A percentile compares a stretch with the other conserved stretches of the same genome.
These are phyloP conservation scores for Pittosporum tobira DNA, from an alignment of 129 eudicot species.

Conservation along the genomic window DNA sequence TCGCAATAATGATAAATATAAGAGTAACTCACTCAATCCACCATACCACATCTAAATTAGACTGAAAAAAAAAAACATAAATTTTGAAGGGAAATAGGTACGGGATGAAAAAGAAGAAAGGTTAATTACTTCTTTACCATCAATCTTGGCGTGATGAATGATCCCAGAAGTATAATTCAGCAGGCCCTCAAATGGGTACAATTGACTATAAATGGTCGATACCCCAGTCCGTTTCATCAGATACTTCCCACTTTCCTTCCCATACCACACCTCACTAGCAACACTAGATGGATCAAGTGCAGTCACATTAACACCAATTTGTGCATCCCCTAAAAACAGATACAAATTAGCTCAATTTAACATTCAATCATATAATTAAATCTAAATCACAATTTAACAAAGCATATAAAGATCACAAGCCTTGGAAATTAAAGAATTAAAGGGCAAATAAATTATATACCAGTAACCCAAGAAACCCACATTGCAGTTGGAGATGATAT, in stretches of 20 bases:
- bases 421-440: neutral
- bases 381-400: neutral
- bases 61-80: conserved; percentile 1
- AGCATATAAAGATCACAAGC: neutral
- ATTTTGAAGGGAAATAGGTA: neutral
- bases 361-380: neutral
- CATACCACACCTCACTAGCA: conserved; percentile 88
- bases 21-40: too few species aligned
- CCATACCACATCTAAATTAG: neutral
- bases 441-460: conserved; percentile 13
- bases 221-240: conserved; percentile 42
- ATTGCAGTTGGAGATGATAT: conserved; percentile 63
- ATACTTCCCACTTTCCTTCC: conserved; percentile 53
- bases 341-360: conserved; percentile 2
- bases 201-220: conserved; percentile 63
- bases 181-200: conserved; percentile 76
- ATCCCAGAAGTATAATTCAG: conserved; percentile 80
- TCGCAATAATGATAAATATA: too few species aligned
- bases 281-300: conserved; percentile 62
- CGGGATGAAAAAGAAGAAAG: neutral
- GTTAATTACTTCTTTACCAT: conserved; percentile 31
- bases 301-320: conserved; percentile 68
- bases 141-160: conserved; percentile 83
- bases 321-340: conserved; percentile 57
- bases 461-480: conserved; percentile 96